A percentile compares a stretch with the other conserved stretches of the same genome.
phyloP scores from a whole-genome alignment of 768 basidiomycete species.

The Epithele typhae region DNA sequence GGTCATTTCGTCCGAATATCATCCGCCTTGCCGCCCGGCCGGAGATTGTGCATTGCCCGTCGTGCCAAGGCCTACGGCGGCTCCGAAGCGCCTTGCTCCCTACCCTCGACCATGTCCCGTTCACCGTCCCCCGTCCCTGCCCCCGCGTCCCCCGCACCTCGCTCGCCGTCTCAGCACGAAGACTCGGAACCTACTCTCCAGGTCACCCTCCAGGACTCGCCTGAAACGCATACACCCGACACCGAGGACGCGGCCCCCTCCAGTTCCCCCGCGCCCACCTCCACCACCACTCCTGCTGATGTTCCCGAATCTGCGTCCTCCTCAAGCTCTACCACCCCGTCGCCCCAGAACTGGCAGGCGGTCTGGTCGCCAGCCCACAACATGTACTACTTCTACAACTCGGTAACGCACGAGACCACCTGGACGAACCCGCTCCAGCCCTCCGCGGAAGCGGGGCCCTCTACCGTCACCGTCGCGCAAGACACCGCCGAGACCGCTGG shows the following conservation, averaged over 20 bases:
- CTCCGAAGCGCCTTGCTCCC: too few relatives aligned
- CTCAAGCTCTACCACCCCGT: conserved; percentile 2
- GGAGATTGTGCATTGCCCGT: too few relatives aligned
- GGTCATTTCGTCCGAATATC: too few relatives aligned
- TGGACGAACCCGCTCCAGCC: conserved; percentile 73
- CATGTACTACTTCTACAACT: conserved; percentile 84
- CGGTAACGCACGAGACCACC: conserved; percentile 72
- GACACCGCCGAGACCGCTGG: background rate
- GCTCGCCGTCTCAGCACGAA: background rate
- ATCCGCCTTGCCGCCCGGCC: too few relatives aligned
- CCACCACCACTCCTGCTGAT: conserved; percentile 2
- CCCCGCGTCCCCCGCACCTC: background rate
- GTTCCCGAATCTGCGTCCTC: conserved; percentile 11
- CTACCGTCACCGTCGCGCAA: conserved; percentile 12
- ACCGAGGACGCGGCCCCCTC: too few relatives aligned
- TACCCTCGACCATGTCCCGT: conserved; percentile 15
- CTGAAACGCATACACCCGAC: too few relatives aligned
- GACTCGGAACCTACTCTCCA: background rate
- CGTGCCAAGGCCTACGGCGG: too few relatives aligned
- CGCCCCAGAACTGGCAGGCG: conserved; percentile 61
- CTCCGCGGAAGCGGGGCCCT: conserved; percentile 22
- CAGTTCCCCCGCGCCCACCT: conserved; percentile 1
- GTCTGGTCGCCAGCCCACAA: conserved; percentile 74
- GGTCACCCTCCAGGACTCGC: background rate
- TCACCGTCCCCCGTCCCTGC: conserved; percentile 10